These are phyloP conservation scores for Taxillus chinensis DNA, from an alignment of 164 flowering plant species.

Conservation along the genomic window DNA sequence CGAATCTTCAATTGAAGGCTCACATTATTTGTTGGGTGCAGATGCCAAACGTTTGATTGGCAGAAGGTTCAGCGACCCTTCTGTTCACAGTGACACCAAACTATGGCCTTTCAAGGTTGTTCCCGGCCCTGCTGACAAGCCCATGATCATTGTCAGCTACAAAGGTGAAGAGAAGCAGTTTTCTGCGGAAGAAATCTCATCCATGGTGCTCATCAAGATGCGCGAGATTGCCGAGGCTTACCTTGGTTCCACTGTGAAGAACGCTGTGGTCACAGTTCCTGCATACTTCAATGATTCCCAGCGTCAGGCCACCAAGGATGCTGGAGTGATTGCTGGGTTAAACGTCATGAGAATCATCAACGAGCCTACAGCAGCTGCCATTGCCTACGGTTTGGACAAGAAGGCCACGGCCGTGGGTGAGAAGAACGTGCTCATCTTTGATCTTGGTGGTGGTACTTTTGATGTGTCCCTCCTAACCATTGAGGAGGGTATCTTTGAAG, in stretches of 20 bases:
- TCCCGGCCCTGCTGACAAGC: constrained; percentile 26
- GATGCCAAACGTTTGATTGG: constrained; percentile 34
- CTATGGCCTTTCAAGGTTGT: constrained; percentile 30
- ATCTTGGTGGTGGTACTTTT: constrained; percentile 32
- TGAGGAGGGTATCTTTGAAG: constrained; percentile 34
- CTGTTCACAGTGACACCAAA: constrained; percentile 27
- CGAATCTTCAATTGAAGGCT: not conserved
- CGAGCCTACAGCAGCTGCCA: constrained; percentile 40
- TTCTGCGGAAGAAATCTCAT: constrained; percentile 33
- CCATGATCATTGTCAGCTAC: constrained; percentile 31
- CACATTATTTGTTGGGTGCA: not conserved
- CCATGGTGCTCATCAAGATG: constrained; percentile 35
- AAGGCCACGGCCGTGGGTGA: constrained; percentile 32
- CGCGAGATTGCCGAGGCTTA: constrained; percentile 34
- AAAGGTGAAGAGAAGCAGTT: constrained; percentile 35
- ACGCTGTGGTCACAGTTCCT: constrained; percentile 33
- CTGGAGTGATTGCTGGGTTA: constrained; percentile 31
- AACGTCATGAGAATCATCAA: constrained; percentile 38
- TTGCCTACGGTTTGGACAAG: constrained; percentile 37
- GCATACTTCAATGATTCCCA: constrained; percentile 36
- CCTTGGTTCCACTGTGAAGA: constrained; percentile 28
- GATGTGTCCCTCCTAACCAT: constrained; percentile 32
- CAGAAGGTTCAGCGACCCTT: constrained; percentile 22
- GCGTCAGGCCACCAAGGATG: constrained; percentile 33
- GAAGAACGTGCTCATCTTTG: constrained; percentile 33